Percentiles rank a stretch among this genome's conserved stretches.
phyloP scores from a whole-genome alignment of 164 flowering plant species.

The Euptelea pleiosperma region DNA sequence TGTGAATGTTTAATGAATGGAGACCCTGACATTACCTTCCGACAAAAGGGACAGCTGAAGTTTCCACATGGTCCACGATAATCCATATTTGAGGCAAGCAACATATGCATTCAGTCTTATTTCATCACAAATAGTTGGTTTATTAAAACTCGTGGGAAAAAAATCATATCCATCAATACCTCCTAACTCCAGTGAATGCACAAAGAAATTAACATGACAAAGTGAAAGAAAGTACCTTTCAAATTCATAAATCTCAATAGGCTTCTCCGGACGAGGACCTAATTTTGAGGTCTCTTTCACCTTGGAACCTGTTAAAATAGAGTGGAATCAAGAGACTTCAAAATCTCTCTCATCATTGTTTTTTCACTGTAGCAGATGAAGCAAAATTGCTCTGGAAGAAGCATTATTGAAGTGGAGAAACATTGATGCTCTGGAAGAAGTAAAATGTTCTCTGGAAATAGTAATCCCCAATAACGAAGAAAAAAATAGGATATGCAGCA shows the following conservation, averaged over 20 bases:
- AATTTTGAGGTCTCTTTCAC: conserved; percentile 80
- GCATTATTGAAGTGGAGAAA: no score
- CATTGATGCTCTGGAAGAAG: no score
- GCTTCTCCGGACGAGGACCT: conserved; percentile 93
- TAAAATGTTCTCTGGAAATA: no score
- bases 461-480: no score
- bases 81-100: conserved; percentile 26
- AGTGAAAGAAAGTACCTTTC: conserved; percentile 35
- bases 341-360: no score
- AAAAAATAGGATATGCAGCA: no score
- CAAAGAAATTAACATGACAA: conserved; percentile 5
- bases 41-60: conserved; percentile 94
- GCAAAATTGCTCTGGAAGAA: no score
- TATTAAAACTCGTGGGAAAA: background rate
- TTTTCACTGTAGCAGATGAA: no score
- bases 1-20: no score
- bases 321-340: conserved; percentile 5
- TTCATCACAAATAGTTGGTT: conserved; percentile 7
- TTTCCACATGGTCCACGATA: conserved; percentile 30
- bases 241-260: conserved; percentile 96
- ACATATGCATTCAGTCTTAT: conserved; percentile 26
- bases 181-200: background rate
- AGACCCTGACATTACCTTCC: conserved; percentile 78
- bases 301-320: conserved; percentile 45
- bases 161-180: background rate